These are phyloP conservation scores for Fallopia convolvulus DNA, from an alignment of 148 eudicot species.

Conservation along the genomic window DNA sequence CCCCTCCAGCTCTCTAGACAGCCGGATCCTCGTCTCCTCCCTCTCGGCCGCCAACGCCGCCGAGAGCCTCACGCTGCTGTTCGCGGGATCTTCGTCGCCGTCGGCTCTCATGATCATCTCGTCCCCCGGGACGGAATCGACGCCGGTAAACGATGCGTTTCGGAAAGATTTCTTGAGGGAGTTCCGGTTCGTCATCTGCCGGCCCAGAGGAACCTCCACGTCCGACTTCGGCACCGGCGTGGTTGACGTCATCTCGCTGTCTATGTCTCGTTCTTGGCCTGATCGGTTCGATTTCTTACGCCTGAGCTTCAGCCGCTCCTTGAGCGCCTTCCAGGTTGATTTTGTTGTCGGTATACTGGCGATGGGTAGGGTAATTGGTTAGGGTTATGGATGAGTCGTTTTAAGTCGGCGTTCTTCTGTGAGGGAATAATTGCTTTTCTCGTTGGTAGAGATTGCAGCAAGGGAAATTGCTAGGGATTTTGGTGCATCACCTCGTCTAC, in stretches of 20 bases:
- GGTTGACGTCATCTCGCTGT: not conserved
- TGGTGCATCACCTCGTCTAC: not conserved
- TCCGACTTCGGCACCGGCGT: conserved; percentile 10
- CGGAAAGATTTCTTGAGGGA: conserved; percentile 21
- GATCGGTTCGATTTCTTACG: not conserved
- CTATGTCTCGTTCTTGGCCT: not conserved
- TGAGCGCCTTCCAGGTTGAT: conserved; percentile 14
- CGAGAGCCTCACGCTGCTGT: conserved; percentile 35
- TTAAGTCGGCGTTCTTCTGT: too few relatives aligned
- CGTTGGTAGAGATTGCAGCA: not conserved
- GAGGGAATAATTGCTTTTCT: not conserved
- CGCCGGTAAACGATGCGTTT: conserved; percentile 11
- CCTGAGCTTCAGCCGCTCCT: conserved; percentile 26
- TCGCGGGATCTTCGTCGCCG: conserved; percentile 17
- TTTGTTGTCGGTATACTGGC: conserved; percentile 6
- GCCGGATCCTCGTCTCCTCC: conserved; percentile 33
- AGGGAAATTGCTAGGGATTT: not conserved
- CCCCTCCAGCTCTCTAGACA: conserved; percentile 23
- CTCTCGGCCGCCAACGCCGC: conserved; percentile 41
- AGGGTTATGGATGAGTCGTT: not conserved
- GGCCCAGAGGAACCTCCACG: not conserved
- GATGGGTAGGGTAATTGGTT: not conserved
- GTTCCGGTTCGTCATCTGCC: conserved; percentile 15
- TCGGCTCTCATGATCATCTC: conserved; percentile 13
- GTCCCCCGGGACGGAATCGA: conserved; percentile 23